These are phyloP conservation scores for Sedum album DNA, from an alignment of 164 flowering plant species.

Conservation along the genomic window DNA sequence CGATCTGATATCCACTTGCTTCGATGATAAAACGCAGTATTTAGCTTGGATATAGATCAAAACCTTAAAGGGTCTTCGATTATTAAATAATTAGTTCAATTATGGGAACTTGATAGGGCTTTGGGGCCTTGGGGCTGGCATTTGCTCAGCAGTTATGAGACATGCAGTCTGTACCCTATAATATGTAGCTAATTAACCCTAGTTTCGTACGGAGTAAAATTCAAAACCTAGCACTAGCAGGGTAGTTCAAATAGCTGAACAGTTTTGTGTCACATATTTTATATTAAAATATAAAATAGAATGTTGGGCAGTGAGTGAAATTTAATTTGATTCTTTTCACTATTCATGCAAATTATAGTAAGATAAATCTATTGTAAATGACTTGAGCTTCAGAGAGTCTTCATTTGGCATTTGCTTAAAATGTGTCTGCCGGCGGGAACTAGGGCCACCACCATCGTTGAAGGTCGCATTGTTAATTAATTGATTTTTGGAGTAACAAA, in stretches of 20 bases:
- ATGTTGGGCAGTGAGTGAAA: neutral
- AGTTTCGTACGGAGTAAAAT: neutral
- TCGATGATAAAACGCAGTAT: too few species aligned
- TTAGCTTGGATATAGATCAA: too few species aligned
- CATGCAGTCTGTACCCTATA: too few species aligned
- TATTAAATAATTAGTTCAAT: too few species aligned
- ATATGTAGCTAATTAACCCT: neutral
- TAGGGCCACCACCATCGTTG: neutral
- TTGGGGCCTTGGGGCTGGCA: too few species aligned
- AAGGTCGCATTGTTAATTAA: neutral
- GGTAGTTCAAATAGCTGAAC: neutral
- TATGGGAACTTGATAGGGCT: too few species aligned
- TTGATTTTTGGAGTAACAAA: too few species aligned
- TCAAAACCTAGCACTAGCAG: constrained; percentile 3
- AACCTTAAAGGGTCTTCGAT: too few species aligned
- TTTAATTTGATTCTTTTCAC: neutral
- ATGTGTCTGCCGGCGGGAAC: neutral
- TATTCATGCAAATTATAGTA: neutral
- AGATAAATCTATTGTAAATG: neutral
- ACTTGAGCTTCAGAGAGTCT: too few species aligned
- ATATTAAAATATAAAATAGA: neutral
- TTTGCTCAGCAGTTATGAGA: too few species aligned
- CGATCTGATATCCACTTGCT: too few species aligned
- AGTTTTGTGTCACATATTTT: neutral
- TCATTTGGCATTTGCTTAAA: neutral